Percentiles rank a stretch among this genome's conserved stretches.
Conservation (phyloP, 2,329 filamentous ascomycete genomes). For the Arthrobotrys entomopaga region DNA sequence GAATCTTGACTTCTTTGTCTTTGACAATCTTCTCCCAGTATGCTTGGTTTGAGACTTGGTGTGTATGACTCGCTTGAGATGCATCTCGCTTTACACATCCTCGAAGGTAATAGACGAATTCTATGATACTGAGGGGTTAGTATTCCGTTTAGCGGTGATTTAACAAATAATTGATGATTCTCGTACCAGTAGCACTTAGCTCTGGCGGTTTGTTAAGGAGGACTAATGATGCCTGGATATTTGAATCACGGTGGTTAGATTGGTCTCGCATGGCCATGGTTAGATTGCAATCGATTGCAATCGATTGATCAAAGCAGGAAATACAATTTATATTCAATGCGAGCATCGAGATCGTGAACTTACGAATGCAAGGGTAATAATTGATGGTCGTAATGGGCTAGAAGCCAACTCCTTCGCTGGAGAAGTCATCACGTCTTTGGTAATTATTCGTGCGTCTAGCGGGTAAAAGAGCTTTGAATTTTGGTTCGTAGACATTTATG, state of each 20-base stretch:
- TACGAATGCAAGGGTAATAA: slow-evolving; percentile 39
- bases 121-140: slow-evolving; percentile 2
- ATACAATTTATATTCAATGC: no score
- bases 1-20: slow-evolving; percentile 41
- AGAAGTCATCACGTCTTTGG: slow-evolving; percentile 3
- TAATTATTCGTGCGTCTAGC: no score
- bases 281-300: no score
- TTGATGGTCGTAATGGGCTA: slow-evolving; percentile 10
- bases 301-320: no score
- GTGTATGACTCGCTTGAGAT: slow-evolving; percentile 3
- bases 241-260: not conserved
- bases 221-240: slow-evolving; percentile 42
- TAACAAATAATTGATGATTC: not conserved
- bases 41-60: slow-evolving; percentile 28
- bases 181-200: slow-evolving; percentile 34
- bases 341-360: not conserved
- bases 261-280: not conserved
- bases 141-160: no score
- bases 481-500: no score
- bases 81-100: slow-evolving; percentile 32
- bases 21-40: slow-evolving; percentile 42
- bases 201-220: slow-evolving; percentile 49
- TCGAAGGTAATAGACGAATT: slow-evolving; percentile 48
- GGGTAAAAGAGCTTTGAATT: no score
- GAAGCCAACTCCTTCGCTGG: slow-evolving; percentile 5